phyloP scores from a whole-genome alignment of 345 rosid genomes.

The Lenwebbia sp. region DNA sequence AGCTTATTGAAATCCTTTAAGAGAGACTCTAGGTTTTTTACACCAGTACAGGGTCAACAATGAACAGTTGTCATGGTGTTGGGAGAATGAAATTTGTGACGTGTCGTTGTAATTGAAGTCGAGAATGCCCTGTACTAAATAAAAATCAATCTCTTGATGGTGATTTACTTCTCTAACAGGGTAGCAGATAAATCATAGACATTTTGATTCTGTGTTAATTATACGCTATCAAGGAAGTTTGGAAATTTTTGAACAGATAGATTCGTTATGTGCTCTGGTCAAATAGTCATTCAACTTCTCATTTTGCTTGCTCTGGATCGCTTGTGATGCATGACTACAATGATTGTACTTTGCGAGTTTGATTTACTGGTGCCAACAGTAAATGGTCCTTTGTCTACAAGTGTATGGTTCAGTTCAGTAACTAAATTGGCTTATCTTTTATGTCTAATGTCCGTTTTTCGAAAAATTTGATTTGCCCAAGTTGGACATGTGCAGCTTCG shows the following conservation, averaged over 20 bases:
- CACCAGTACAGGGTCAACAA: not conserved
- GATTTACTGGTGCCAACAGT: not conserved
- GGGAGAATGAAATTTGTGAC: not conserved
- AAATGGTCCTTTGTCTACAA: not conserved
- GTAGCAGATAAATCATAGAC: not conserved
- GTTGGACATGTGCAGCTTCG: slow-evolving; percentile 51
- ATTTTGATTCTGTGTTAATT: not conserved
- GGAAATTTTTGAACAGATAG: not conserved
- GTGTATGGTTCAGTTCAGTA: not conserved
- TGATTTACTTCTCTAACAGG: not conserved
- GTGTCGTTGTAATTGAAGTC: not conserved
- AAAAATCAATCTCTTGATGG: not conserved
- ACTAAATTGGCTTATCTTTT: not conserved
- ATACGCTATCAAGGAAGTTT: not conserved
- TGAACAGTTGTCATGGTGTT: not conserved
- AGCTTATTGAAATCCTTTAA: not conserved
- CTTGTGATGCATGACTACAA: not conserved
- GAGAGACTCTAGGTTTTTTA: not conserved
- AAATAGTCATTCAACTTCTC: not conserved
- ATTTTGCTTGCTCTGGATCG: not conserved
- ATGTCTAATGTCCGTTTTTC: not conserved
- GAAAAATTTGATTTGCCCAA: not conserved
- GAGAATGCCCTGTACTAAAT: not conserved
- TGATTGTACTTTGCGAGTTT: not conserved
- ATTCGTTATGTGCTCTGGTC: not conserved